Evolutionary conservation across 305 asterid genomes (phyloP).

Genomic region (Solanum hybrid): DNA sequence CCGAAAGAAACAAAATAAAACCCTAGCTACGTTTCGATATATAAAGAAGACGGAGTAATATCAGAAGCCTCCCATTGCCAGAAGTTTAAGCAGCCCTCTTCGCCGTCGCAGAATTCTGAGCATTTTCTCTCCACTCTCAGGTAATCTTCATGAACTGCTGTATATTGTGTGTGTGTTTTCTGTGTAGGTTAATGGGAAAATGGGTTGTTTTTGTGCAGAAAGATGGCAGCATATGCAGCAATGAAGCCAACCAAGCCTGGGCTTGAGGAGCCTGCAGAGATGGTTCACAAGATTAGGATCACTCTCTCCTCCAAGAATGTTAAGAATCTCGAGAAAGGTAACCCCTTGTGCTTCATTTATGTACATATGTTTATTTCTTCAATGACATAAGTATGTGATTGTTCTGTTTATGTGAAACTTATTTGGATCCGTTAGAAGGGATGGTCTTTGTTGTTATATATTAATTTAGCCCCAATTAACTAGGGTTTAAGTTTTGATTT

Average conservation of each 20-base stretch:
- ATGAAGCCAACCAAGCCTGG: constrained; percentile 62
- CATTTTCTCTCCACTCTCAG: background rate
- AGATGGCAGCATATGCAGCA: constrained; percentile 50
- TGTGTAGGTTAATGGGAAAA: background rate
- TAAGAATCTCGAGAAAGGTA: constrained; percentile 68
- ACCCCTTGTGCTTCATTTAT: background rate
- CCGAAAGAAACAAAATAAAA: background rate
- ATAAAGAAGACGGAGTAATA: background rate
- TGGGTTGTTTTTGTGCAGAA: background rate
- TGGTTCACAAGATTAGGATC: constrained; percentile 59
- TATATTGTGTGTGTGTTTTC: background rate
- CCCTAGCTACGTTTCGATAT: background rate
- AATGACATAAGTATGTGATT: background rate
- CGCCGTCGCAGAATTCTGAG: background rate
- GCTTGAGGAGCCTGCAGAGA: constrained; percentile 52
- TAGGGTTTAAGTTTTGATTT: background rate
- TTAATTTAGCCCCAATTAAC: background rate
- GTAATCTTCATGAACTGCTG: background rate
- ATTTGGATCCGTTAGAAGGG: background rate
- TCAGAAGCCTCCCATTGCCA: background rate
- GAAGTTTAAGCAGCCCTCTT: background rate
- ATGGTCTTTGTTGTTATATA: background rate
- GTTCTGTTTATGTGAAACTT: background rate
- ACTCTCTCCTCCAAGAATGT: constrained; percentile 72
- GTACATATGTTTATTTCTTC: background rate